Evolutionary conservation across 2,329 filamentous ascomycete genomes (phyloP), one percentile per base, ranked within the genome.

Genomic region (Monilinia fructicola): DNA sequence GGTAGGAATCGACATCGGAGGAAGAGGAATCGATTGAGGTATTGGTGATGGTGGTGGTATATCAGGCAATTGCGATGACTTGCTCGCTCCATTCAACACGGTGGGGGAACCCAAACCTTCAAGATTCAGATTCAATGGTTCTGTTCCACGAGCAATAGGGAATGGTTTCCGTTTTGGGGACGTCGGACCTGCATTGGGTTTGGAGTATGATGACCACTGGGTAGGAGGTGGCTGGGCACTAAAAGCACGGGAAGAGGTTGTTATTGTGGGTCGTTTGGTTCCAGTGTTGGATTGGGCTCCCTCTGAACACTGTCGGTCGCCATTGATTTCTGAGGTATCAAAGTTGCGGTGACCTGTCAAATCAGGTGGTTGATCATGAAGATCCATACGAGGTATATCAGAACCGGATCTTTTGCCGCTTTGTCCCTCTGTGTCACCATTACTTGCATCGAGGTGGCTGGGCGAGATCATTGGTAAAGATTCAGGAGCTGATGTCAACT

Each of bases 1-100:
- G 1, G 86, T 89, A 3, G 86, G 86, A 35, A 89, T 81, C 0
- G 87, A 89, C 85, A 89, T 87, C 12, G 87, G 87, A 14, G 87
- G 87, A 0, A 89, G 79, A 7, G 87, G 87, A 66, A 89, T 86
- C 2, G 82, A 77, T 12, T 83, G 79, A 16, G 83, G 81, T 2
- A 87, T 81, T 1, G 74, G 73, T 10, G 75, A 75, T 10, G 73
- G 73, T 5, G 68, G 68, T 14, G 71, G 67, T 21, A 66, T 55
- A 40, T 65, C 64, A 10, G 54, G 46, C 44, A 68, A 50, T 48
- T 54, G 62, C 65, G 69, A 65, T 16, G 67, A 44, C 53, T 71
- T 72, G 28, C 46, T 55, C 4, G 52, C 66, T 21, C 48, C 42
- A 23, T 61, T 60, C n/a, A 16, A 31, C 50, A 50, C 16, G 16